Conservation (phyloP, 2,329 filamentous ascomycete species). For the Akanthomyces muscarius region DNA sequence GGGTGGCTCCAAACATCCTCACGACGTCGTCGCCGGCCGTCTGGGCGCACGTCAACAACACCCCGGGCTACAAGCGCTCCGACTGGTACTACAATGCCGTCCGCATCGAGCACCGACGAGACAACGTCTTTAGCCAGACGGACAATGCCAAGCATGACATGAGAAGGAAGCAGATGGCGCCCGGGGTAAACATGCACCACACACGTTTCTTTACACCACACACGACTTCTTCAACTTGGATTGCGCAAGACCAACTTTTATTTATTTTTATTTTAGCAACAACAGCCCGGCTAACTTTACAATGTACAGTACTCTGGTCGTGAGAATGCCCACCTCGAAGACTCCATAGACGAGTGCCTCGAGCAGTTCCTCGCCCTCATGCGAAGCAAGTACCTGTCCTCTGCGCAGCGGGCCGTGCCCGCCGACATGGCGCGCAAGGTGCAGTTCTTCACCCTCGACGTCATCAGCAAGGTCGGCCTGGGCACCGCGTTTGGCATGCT, state of each 20-base stretch:
- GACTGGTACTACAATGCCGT: slow-evolving; percentile 43
- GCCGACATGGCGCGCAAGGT: slow-evolving; percentile 46
- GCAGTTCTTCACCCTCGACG: slow-evolving; percentile 51
- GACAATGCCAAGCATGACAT: slow-evolving; percentile 44
- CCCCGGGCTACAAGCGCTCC: slow-evolving; percentile 38
- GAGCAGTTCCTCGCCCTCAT: slow-evolving; percentile 43
- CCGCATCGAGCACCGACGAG: slow-evolving; percentile 44
- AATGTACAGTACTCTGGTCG: slow-evolving; percentile 48
- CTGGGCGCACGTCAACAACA: slow-evolving; percentile 40
- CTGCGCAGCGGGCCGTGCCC: slow-evolving; percentile 23
- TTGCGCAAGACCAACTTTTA: background rate
- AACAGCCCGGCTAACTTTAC: background rate
- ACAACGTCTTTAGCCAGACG: slow-evolving; percentile 51
- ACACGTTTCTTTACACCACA: no score
- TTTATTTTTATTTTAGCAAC: background rate
- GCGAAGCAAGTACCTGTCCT: slow-evolving; percentile 39
- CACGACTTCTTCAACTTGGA: no score
- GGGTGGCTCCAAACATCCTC: slow-evolving; percentile 43
- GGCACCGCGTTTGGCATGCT: slow-evolving; percentile 49
- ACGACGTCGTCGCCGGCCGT: slow-evolving; percentile 47
- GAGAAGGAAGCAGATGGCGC: slow-evolving; percentile 46
- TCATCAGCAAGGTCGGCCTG: slow-evolving; percentile 48
- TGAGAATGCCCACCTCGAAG: slow-evolving; percentile 49
- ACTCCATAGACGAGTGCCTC: slow-evolving; percentile 45
- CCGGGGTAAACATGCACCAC: slow-evolving; percentile 37